These are phyloP conservation scores for Thalassiosira profunda DNA, from an alignment of 108 stramenopile genomes.

Conservation along the genomic window DNA sequence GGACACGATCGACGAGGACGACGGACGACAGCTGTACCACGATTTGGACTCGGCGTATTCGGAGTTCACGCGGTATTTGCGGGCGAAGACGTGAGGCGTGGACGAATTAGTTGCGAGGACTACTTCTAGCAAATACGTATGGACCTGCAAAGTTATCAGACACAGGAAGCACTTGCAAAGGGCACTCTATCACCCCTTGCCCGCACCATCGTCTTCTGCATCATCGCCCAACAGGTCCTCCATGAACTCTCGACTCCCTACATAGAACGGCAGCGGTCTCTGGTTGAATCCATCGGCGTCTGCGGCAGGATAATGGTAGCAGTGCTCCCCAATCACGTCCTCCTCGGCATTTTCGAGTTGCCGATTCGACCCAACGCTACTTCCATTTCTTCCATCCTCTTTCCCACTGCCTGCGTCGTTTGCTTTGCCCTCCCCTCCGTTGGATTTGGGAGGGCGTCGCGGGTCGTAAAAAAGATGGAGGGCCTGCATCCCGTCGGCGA, in stretches of 20 bases:
- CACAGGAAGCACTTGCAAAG: background rate
- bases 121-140: too few relatives aligned
- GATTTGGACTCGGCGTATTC: conserved; percentile 93
- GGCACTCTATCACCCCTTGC: background rate
- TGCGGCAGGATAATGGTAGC: conserved; percentile 38
- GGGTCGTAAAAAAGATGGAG: conserved; percentile 36
- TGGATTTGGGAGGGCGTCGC: background rate
- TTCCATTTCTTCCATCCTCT: background rate
- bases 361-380: background rate
- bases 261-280: conserved; percentile 43
- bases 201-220: too few relatives aligned
- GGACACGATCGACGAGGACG: conserved; percentile 93
- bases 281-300: conserved; percentile 41
- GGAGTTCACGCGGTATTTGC: conserved; percentile 87
- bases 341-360: conserved; percentile 11
- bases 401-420: background rate
- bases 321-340: conserved; percentile 23
- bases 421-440: background rate
- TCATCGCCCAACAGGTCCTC: too few relatives aligned
- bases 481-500: conserved; percentile 38
- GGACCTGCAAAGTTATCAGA: too few relatives aligned
- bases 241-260: conserved; percentile 49
- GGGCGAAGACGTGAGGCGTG: conserved; percentile 34
- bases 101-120: background rate
- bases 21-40: conserved; percentile 91